phyloP scores from a whole-genome alignment of 768 basidiomycete species.

The Boletus eberwhitei region DNA sequence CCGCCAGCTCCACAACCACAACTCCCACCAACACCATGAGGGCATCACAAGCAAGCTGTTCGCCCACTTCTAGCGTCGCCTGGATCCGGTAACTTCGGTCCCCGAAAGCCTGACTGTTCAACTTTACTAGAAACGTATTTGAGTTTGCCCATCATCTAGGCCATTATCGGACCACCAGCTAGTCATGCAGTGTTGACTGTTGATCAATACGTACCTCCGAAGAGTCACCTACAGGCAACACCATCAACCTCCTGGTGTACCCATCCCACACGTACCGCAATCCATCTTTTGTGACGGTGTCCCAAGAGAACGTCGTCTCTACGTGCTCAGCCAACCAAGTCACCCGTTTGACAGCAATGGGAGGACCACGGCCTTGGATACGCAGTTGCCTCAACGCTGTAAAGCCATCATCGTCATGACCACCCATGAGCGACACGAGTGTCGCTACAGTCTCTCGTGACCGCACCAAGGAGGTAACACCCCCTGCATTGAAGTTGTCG shows the following conservation, averaged over 20 bases:
- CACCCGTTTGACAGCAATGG: not conserved
- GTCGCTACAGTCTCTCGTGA: constrained; percentile 2
- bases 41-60: not conserved
- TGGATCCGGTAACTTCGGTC: not conserved
- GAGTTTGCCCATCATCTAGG: not conserved
- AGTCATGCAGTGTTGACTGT: not conserved
- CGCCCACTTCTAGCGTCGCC: not conserved
- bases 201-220: not conserved
- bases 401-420: not conserved
- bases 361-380: constrained; percentile 4
- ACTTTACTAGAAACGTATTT: not conserved
- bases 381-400: constrained; percentile 1
- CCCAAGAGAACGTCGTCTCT: constrained; percentile 1
- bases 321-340: constrained; percentile 9
- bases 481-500: constrained; percentile 2
- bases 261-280: constrained; percentile 8
- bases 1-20: not conserved
- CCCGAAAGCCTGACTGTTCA: not conserved
- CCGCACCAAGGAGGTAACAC: constrained; percentile 1
- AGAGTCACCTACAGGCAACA: not conserved
- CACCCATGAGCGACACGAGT: constrained; percentile 4
- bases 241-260: not conserved
- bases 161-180: not conserved
- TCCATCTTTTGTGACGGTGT: constrained; percentile 8
- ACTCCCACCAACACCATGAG: not conserved